phyloP scores from a whole-genome alignment of 225 moss, liverwort and hornwort genomes.

The Neckera pumila region DNA sequence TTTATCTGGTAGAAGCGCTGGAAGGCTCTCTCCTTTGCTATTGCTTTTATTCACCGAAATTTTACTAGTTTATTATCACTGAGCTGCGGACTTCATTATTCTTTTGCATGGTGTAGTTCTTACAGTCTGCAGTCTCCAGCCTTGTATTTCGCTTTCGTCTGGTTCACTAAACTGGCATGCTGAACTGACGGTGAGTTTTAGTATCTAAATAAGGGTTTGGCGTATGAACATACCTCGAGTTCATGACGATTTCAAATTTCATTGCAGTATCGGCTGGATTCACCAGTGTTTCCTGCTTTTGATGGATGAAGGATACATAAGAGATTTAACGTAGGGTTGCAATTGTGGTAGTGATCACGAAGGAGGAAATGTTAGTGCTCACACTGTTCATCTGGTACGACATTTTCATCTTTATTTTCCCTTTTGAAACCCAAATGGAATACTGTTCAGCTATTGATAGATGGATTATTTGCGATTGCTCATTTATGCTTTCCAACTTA shows the following conservation, averaged over 20 bases:
- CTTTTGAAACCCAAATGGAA: background rate
- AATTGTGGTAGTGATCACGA: background rate
- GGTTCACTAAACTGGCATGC: background rate
- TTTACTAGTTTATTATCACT: background rate
- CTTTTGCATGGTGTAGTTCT: background rate
- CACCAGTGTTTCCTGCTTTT: background rate
- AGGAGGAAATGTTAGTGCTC: background rate
- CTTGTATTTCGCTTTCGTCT: background rate
- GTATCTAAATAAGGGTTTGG: background rate
- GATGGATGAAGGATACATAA: background rate
- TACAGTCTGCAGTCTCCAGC: background rate
- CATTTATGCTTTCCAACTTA: background rate
- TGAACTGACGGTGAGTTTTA: background rate
- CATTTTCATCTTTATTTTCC: background rate
- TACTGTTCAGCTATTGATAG: background rate
- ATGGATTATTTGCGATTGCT: background rate
- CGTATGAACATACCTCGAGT: background rate
- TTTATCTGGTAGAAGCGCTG: background rate
- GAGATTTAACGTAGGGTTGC: background rate
- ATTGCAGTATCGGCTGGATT: background rate
- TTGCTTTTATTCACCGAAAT: background rate
- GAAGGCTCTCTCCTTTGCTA: background rate
- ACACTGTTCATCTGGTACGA: background rate
- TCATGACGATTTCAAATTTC: background rate
- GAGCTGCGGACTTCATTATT: background rate